These are phyloP conservation scores for Discostella pseudostelligera DNA, from an alignment of 108 stramenopile genomes.

Conservation along the genomic window DNA sequence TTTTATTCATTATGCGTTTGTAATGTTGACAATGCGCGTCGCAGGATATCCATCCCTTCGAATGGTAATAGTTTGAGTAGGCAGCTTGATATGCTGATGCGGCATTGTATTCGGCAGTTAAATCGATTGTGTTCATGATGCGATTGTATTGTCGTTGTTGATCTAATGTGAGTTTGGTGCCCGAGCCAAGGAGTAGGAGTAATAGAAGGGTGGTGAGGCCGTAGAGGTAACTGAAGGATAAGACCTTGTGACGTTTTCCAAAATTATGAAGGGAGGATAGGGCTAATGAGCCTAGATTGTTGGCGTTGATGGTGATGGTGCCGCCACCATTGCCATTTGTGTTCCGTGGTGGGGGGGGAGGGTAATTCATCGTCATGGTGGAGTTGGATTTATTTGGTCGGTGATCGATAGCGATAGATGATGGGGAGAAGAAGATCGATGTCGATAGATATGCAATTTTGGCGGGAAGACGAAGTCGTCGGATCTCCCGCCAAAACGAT, in stretches of 20 bases:
- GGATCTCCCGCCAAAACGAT: too few species aligned
- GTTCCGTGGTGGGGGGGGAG: too few species aligned
- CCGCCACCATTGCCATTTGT: too few species aligned
- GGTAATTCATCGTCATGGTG: too few species aligned
- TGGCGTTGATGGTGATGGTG: slow-evolving; percentile 8
- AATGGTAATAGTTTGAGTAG: slow-evolving; percentile 59
- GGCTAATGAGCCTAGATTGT: slow-evolving; percentile 26
- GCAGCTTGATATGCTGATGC: slow-evolving; percentile 56
- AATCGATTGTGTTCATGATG: slow-evolving; percentile 82
- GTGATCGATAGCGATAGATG: too few species aligned
- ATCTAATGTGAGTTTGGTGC: slow-evolving; percentile 61
- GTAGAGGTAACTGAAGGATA: slow-evolving; percentile 68
- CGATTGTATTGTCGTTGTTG: slow-evolving; percentile 65
- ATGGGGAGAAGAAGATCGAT: too few species aligned
- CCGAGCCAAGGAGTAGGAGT: slow-evolving; percentile 58
- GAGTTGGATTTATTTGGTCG: too few species aligned
- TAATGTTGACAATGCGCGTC: slow-evolving; percentile 80
- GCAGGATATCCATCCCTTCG: slow-evolving; percentile 87
- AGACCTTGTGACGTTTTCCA: slow-evolving; percentile 62
- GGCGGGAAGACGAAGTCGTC: too few species aligned
- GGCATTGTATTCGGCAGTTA: slow-evolving; percentile 77
- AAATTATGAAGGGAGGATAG: slow-evolving; percentile 37
- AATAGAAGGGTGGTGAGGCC: slow-evolving; percentile 49
- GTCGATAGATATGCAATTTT: too few species aligned
- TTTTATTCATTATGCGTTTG: slow-evolving; percentile 63